Conservation (phyloP, 345 rosid genomes). For the Clausena lansium region DNA sequence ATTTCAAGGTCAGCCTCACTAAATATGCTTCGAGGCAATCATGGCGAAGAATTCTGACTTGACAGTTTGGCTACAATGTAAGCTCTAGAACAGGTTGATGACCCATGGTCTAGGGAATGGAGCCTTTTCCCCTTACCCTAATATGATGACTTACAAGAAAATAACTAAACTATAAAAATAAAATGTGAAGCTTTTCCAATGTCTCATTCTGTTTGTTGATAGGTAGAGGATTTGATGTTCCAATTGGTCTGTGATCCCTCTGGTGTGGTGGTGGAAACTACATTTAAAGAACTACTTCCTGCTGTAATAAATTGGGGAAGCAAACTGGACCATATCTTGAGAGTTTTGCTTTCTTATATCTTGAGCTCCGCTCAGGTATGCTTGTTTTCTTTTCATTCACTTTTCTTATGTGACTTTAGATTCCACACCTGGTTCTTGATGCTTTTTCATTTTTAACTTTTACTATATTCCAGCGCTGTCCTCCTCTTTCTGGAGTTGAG, state of each 20-base stretch:
- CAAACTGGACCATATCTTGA: conserved; percentile 71
- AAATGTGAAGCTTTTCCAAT: conserved; percentile 22
- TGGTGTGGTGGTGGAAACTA: conserved; percentile 91
- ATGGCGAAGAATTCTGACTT: conserved; percentile 76
- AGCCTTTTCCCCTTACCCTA: conserved; percentile 41
- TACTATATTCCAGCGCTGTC: conserved; percentile 60
- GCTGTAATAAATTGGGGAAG: conserved; percentile 83
- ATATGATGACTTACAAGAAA: conserved; percentile 36
- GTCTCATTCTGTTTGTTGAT: conserved; percentile 36
- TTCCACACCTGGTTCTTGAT: conserved; percentile 2
- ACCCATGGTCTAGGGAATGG: conserved; percentile 51
- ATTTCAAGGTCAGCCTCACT: conserved; percentile 98
- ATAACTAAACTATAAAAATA: conserved; percentile 1
- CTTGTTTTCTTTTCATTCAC: conserved; percentile 19
- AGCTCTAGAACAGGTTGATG: conserved; percentile 74
- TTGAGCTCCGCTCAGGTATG: conserved; percentile 78
- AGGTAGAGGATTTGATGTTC: conserved; percentile 98
- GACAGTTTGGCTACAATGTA: conserved; percentile 70
- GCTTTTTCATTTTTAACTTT: conserved; percentile 1
- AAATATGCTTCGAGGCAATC: conserved; percentile 71
- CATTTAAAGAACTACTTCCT: conserved; percentile 82
- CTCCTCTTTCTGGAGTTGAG: conserved; percentile 95
- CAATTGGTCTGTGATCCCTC: conserved; percentile 89
- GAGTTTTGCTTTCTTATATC: conserved; percentile 71
- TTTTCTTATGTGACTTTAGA: neutral